phyloP scores from a whole-genome alignment of 2,329 filamentous ascomycete species.

The Ophioceras dolichostomum region DNA sequence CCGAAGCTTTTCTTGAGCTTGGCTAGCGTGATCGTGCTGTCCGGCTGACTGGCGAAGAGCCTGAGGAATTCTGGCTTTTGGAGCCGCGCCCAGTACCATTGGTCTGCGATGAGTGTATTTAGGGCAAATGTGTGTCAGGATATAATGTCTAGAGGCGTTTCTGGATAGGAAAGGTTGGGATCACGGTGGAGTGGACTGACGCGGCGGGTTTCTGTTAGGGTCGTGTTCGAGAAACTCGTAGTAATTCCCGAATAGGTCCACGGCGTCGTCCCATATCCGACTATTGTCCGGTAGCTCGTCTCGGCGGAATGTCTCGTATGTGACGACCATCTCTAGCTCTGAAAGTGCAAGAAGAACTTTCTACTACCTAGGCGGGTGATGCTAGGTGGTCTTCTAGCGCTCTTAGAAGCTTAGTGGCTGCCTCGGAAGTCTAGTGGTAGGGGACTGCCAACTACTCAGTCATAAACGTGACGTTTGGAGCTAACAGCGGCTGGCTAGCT shows the following conservation, averaged over 20 bases:
- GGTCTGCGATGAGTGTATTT: too few species aligned
- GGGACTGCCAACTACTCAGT: too few species aligned
- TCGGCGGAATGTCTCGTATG: neutral
- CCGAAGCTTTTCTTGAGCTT: too few species aligned
- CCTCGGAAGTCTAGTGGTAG: too few species aligned
- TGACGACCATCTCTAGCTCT: too few species aligned
- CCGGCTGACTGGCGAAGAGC: neutral
- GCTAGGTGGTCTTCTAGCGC: too few species aligned
- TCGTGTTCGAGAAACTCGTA: neutral
- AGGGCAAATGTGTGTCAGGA: neutral
- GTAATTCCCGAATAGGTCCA: neutral
- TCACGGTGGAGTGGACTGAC: neutral
- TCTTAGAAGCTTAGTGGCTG: too few species aligned
- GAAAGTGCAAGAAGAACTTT: too few species aligned
- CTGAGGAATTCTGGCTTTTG: neutral
- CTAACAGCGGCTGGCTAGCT: too few species aligned
- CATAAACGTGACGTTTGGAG: too few species aligned
- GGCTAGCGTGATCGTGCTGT: neutral
- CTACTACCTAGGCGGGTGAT: too few species aligned
- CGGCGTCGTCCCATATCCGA: neutral
- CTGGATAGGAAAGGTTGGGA: neutral
- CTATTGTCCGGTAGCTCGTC: neutral
- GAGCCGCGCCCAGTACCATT: neutral
- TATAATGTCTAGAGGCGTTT: too few species aligned
- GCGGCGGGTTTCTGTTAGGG: neutral